Base-by-base conservation (phyloP, 352 stramenopile genomes). In the Phytophthora cactorum region DNA sequence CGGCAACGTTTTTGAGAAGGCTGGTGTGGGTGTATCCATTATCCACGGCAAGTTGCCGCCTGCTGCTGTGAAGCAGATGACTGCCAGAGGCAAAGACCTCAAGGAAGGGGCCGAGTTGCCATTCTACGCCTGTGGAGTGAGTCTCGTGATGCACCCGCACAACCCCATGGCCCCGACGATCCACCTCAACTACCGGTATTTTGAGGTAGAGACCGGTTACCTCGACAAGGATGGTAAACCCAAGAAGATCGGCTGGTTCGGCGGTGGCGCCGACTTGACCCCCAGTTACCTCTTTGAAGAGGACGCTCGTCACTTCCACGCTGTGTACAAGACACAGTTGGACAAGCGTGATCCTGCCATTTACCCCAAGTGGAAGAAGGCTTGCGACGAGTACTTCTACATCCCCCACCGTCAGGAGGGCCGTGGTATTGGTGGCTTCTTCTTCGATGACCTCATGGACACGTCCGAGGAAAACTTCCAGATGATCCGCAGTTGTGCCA, bases 141-240 rank as follows among this genome's bases (percentile, higher is more conserved):
- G 84, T 50, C 95, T 97, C 49, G 98, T 99, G 22, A 99, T 99
- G 91, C 97, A 99, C 68, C 96, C 97, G 38, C 91, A 90, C 60
- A 95, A 95, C 76, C 87, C 87, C 5, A 95, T 95, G 87, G 96
- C 92, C 55, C 96, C 97, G n/a, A 99, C 96, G 14, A 98, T 98
- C 83, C 97, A 99, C 77, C 85, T 98, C 38, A 99, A 99, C 82
- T 99, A 98, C 79, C 91, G 98, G 25, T 99, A 98, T 84, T 99
- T 99, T 81, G 97, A 99, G 71, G 97, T 98, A 11, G 84, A 93
- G 47, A 91, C 78, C 1, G 88, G 89, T 3, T 81, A 80, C 47
- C 0, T 90, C 7, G 77, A 93, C 36, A 88, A 97, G 47, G 78
- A 96, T 32, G 93, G 95, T 15, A 82, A 89, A 55, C 68, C 80